Evolutionary conservation across 2,329 filamentous ascomycete species (phyloP), one percentile per base, ranked within the genome.

Genomic region (Juglanconis juglandina): DNA sequence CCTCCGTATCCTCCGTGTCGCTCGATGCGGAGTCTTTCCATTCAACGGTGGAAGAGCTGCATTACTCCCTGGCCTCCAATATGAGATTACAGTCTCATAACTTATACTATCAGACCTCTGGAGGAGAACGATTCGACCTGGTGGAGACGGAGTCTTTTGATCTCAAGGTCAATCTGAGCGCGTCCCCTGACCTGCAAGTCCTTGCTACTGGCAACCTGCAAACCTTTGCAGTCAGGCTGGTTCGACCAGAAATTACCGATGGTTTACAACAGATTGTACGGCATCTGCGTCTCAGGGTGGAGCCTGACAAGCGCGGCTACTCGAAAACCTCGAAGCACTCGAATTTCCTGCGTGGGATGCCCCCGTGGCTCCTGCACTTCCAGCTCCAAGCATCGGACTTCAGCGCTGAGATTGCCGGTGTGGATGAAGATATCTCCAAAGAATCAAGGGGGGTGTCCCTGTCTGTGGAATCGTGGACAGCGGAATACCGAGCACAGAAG

Each of bases 11-110:
- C 0, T 96, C 94, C 0, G 86, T 98, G 42, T 96, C 94, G 0
- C 77, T 98, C 30, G 95, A 99, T 68, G 83, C 96, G 52, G 95
- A 99, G 70, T 96, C 95, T 0, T 96, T 92, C n/a, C 95, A 99
- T 75, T 95, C 92, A 3, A 81, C 89, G 0, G 85, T 91, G 41
- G 90, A 90, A 60, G 90, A 96, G 39, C 77, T 92, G 3, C 90
- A 97, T 70, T 99, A 99, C 73, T 91, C 90, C 5, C 77, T 99
- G 1, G 87, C 87, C 13, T 92, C 92, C 0, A 89, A 90, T 3
- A 87, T 96, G 71, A 84, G 95, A 50, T 79, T 98, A 60, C 88
- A 94, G 64, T 90, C 91, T 1, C 92, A 97, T 71, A 86, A 92
- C 65, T 81, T 99, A 1, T 99, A 98, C 73, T 99, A 99, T 71